Base-by-base conservation (phyloP, 164 flowering plant genomes). In the Echeveria elegans region DNA sequence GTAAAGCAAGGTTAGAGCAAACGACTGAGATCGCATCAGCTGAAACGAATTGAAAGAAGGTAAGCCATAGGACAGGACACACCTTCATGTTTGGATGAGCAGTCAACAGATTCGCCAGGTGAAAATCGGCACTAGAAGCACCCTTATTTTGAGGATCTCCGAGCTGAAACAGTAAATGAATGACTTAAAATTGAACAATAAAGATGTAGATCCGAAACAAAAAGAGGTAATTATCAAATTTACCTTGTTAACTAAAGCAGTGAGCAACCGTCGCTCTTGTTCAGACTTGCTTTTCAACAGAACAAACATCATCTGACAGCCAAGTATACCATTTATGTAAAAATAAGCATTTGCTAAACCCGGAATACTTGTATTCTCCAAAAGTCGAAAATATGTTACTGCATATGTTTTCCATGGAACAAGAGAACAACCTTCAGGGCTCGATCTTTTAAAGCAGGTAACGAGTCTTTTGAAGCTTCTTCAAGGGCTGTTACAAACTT, bases 1-100 rank as follows among this genome's bases (percentile, higher is more conserved):
- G 18, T 11, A 0, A 43, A 43, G 47, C 15, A 43, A 43, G 47
- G 10, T 11, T 43, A 43, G 15, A 16, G 47, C 4, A 43, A 1
- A 12, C 3, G 15, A 15, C 47, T n/a, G n/a, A 43, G 47, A 43
- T 43, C 1, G 1, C 16, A 43, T 16, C 1, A 15, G 47, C 47
- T 43, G 47, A 11, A 43, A 14, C 5, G 1, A 15, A 10, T 12
- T 32, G 47, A 1, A 11, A 19, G 9, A 26, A 31, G 6, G 18
- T 63, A 21, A 7, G 38, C 29, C 45, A 36, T 32, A 28, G 32
- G 37, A 36, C 61, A 28, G 32, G 37, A 36, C 66, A 3, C 64
- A 91, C 99, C 96, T 85, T 92, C 99, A 95, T 95, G 68, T 90
- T 92, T 63, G 99, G 99, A 82, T 95, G 99, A 37, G 83, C 86